phyloP scores from a whole-genome alignment of 257 asterid genomes.

The Gynochthodes officinalis region DNA sequence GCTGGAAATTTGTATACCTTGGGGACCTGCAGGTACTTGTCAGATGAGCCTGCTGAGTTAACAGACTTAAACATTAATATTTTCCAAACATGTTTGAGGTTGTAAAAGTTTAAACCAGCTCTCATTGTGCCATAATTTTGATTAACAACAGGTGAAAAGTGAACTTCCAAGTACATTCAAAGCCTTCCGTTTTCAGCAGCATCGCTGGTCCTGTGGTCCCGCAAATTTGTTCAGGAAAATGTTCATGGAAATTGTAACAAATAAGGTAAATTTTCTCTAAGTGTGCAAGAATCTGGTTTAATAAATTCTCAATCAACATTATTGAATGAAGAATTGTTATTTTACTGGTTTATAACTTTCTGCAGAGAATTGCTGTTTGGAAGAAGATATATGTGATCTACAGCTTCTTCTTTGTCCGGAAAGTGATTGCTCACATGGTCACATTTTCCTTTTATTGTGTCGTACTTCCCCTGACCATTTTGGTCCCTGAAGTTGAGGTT shows the following conservation, averaged over 20 bases:
- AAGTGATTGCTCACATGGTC: conserved; percentile 88
- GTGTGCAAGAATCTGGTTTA: not conserved
- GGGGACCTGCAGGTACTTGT: conserved; percentile 80
- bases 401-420: conserved; percentile 97
- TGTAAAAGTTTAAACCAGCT: too few species aligned
- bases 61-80: conserved; percentile 3
- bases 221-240: conserved; percentile 90
- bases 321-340: not conserved
- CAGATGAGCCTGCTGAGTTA: not conserved
- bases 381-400: conserved; percentile 92
- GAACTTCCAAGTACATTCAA: conserved; percentile 95
- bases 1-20: conserved; percentile 87
- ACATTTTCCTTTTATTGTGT: conserved; percentile 63
- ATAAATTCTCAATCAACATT: not conserved
- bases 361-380: conserved; percentile 75
- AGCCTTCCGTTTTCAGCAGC: conserved; percentile 95
- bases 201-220: conserved; percentile 98
- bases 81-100: not conserved
- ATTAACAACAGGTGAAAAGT: conserved; percentile 56
- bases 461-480: conserved; percentile 43
- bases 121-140: not conserved
- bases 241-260: conserved; percentile 72
- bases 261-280: conserved; percentile 51
- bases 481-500: conserved; percentile 50
- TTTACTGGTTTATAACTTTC: conserved; percentile 2